These are phyloP conservation scores for Geotrichum candidum DNA, from an alignment of 1,139 yeast genomes.

Conservation along the genomic window DNA sequence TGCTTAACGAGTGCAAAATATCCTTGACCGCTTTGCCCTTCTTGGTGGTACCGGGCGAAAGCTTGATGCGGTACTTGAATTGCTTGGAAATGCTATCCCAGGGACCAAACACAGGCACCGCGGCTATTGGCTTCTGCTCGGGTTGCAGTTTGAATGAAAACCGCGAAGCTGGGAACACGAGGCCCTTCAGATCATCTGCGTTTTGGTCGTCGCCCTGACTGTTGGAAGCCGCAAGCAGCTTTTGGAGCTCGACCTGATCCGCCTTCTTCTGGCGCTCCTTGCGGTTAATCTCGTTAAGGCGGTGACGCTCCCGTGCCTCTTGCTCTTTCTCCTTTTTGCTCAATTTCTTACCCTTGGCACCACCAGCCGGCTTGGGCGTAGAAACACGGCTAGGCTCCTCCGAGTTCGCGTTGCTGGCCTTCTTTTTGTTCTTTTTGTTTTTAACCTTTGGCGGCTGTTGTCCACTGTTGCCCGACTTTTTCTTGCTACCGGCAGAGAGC, in stretches of 20 bases:
- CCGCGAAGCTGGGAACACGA: constrained; percentile 20
- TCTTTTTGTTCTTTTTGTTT: constrained; percentile 83
- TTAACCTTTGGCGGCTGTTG: constrained; percentile 44
- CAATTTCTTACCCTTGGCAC: constrained; percentile 63
- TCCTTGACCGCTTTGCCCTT: constrained; percentile 84
- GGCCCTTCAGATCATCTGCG: constrained; percentile 31
- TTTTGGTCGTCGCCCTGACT: constrained; percentile 29
- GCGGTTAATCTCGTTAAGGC: constrained; percentile 28
- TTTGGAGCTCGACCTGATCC: constrained; percentile 46
- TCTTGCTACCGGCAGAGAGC: constrained; percentile 2
- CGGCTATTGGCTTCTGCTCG: constrained; percentile 45
- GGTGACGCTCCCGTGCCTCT: constrained; percentile 27
- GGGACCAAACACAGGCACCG: constrained; percentile 88
- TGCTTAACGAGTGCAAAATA: constrained; percentile 52
- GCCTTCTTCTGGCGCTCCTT: constrained; percentile 39
- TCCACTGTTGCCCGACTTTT: background rate
- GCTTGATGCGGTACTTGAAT: constrained; percentile 73
- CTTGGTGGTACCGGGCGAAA: constrained; percentile 81
- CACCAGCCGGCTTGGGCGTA: background rate
- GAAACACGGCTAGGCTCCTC: constrained; percentile 53
- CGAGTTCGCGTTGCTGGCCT: constrained; percentile 55
- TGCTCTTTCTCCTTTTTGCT: constrained; percentile 22
- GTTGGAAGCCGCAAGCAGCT: constrained; percentile 23
- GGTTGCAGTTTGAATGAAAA: constrained; percentile 27
- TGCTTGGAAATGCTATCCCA: constrained; percentile 68